Evolutionary conservation across 2,329 filamentous ascomycete species (phyloP).

Genomic region (Endoconidiophora laricicola): DNA sequence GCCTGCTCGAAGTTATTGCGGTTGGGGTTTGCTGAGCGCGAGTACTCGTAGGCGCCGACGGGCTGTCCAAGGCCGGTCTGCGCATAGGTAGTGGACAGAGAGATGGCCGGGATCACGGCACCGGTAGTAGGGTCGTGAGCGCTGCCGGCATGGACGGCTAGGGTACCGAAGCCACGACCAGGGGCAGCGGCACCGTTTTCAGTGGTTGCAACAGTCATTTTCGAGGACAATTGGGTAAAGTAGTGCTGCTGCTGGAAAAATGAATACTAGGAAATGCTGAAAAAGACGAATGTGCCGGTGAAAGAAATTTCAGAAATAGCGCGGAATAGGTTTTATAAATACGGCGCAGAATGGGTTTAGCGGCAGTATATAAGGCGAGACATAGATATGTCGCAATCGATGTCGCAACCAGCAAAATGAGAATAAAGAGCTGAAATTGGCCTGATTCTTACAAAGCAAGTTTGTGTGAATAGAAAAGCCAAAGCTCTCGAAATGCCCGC

Average conservation of each 20-base stretch:
- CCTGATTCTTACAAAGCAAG: background rate
- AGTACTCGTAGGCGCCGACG: slow-evolving; percentile 83
- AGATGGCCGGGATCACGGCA: slow-evolving; percentile 92
- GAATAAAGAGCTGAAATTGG: background rate
- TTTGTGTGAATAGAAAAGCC: background rate
- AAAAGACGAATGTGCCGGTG: background rate
- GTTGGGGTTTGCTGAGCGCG: slow-evolving; percentile 85
- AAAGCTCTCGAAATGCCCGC: too few relatives aligned
- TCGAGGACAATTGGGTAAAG: background rate
- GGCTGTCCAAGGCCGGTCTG: slow-evolving; percentile 78
- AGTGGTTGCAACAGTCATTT: slow-evolving; percentile 12
- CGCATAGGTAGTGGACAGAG: slow-evolving; percentile 90
- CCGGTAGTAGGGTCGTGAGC: slow-evolving; percentile 83
- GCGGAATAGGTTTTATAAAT: background rate
- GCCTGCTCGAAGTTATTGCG: slow-evolving; percentile 85
- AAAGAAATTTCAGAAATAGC: background rate
- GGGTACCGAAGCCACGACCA: slow-evolving; percentile 65
- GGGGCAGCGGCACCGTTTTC: slow-evolving; percentile 40
- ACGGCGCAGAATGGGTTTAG: background rate
- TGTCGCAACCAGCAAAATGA: slow-evolving; percentile 4
- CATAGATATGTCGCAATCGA: slow-evolving; percentile 6
- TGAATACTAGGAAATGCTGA: background rate
- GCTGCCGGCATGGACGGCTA: slow-evolving; percentile 85
- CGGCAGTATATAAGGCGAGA: background rate
- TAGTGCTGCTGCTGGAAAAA: background rate